A percentile compares a stretch with the other conserved stretches of the same genome.
These are phyloP conservation scores for Lineolata rhizophorae DNA, from an alignment of 495 filamentous ascomycete species.

Conservation along the genomic window DNA sequence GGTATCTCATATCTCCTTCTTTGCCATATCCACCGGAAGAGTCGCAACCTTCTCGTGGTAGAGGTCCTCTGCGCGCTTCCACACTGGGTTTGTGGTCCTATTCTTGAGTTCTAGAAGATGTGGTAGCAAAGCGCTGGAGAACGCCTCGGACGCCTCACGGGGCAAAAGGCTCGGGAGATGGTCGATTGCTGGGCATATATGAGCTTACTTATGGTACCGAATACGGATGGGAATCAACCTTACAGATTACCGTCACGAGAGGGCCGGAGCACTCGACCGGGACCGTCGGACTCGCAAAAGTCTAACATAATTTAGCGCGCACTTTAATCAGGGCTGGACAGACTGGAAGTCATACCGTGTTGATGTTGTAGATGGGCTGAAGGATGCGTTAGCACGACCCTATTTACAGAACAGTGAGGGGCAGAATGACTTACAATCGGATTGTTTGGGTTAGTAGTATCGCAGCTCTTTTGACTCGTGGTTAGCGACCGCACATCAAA, in stretches of 20 bases:
- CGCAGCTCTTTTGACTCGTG: slow-evolving; percentile 13
- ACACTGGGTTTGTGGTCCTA: slow-evolving; percentile 48
- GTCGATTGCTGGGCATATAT: too few species aligned
- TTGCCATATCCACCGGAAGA: slow-evolving; percentile 25
- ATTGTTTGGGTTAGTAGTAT: slow-evolving; percentile 46
- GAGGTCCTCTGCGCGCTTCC: slow-evolving; percentile 62
- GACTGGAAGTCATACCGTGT: too few species aligned
- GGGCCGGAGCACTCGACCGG: slow-evolving; percentile 47
- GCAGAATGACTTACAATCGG: too few species aligned
- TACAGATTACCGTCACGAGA: too few species aligned
- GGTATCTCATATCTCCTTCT: slow-evolving; percentile 3
- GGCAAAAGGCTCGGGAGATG: slow-evolving; percentile 77
- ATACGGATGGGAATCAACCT: too few species aligned
- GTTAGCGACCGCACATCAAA: neutral
- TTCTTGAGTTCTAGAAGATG: slow-evolving; percentile 59
- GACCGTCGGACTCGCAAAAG: slow-evolving; percentile 67
- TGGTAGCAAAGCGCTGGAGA: slow-evolving; percentile 59
- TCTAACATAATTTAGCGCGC: too few species aligned
- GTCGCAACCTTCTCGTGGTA: slow-evolving; percentile 69
- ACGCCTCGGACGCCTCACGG: slow-evolving; percentile 71
- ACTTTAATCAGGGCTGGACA: too few species aligned
- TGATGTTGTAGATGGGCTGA: slow-evolving; percentile 68
- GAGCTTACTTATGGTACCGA: too few species aligned
- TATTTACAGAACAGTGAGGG: too few species aligned
- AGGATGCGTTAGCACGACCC: too few species aligned